These are phyloP conservation scores for Monosporascus sp. DNA, from an alignment of 2,329 filamentous ascomycete species.

Conservation along the genomic window DNA sequence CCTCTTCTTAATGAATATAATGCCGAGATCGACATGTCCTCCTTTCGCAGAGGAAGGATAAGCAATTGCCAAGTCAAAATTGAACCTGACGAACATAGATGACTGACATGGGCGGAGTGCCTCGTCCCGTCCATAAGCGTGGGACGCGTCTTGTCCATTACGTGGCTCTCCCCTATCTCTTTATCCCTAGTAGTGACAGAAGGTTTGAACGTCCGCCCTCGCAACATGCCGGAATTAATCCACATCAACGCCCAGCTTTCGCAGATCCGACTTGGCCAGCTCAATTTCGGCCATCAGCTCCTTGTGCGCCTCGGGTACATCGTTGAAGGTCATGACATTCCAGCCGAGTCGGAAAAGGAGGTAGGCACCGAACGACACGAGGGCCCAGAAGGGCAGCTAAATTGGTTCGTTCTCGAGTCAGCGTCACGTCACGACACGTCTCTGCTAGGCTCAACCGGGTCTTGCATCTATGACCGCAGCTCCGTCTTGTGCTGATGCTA, in stretches of 20 bases:
- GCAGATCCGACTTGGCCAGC: constrained; percentile 67
- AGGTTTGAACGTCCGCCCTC: no score
- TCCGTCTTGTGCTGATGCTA: no score
- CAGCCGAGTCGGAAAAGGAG: constrained; percentile 87
- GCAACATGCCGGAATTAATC: constrained; percentile 44
- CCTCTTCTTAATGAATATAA: no score
- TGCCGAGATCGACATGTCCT: not conserved
- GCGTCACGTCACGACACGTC: no score
- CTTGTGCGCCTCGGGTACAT: constrained; percentile 83
- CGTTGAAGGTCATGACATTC: constrained; percentile 94
- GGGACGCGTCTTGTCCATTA: not conserved
- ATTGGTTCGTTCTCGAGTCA: constrained; percentile 4
- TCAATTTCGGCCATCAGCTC: constrained; percentile 85
- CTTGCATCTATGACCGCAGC: no score
- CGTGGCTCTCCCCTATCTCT: not conserved
- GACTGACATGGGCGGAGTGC: not conserved
- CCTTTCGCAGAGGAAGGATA: not conserved
- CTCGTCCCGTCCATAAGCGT: not conserved
- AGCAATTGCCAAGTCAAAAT: not conserved
- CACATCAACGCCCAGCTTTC: constrained; percentile 69
- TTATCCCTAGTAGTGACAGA: no score
- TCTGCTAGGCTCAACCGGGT: no score
- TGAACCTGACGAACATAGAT: not conserved
- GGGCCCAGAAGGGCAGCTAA: constrained; percentile 86
- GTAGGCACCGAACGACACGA: constrained; percentile 87